Evolutionary conservation across 2,329 filamentous ascomycete species (phyloP), one percentile per base, ranked within the genome.

Genomic region (Akanthomyces dipterigenus): DNA sequence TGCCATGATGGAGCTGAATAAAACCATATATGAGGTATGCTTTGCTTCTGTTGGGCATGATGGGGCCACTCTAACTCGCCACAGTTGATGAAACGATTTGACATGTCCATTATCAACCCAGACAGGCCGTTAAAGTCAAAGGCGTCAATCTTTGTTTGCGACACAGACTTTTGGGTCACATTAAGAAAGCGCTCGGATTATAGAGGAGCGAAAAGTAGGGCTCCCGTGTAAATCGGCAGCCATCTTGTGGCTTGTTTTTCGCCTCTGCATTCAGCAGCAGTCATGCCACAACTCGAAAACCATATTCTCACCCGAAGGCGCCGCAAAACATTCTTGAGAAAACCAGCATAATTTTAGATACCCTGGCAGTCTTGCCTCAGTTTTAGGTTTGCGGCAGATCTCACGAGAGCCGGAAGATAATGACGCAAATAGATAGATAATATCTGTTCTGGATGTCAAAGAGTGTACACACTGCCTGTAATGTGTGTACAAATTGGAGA

Each of bases 1-100:
- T 60, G 79, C 79, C 1, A 66, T 77, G 57, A 78, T 81, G 71
- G 79, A 81, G 67, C 64, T 82, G 51, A 74, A 79, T 63, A 82
- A 82, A 63, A 70, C 75, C 4, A 67, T 80, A 51, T 75, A 79
- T 18, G 77, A 80, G 76, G 79, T 81, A 69, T 59, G 72, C 62
- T 0, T 12, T 2, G 3, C 0, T 2, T 38, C n/a, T 8, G 3
- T 42, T 31, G n/a, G 11, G 2, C 34, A 14, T 9, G 5, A 2
- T 20, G 3, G 8, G 14, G 14, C 36, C 24, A 18, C 12, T 38
- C n/a, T 46, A n/a, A 65, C 49, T n/a, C 55, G 7, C 11, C 54
- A 2, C 24, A 74, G 72, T 63, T 75, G 26, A 62, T 73, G 55
- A 68, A 70, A 56, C 66, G 68, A 24, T 75, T 70, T 31, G 71